Conservation (phyloP, 2,329 filamentous ascomycete genomes). For the Pseudogymnoascus pannorum region DNA sequence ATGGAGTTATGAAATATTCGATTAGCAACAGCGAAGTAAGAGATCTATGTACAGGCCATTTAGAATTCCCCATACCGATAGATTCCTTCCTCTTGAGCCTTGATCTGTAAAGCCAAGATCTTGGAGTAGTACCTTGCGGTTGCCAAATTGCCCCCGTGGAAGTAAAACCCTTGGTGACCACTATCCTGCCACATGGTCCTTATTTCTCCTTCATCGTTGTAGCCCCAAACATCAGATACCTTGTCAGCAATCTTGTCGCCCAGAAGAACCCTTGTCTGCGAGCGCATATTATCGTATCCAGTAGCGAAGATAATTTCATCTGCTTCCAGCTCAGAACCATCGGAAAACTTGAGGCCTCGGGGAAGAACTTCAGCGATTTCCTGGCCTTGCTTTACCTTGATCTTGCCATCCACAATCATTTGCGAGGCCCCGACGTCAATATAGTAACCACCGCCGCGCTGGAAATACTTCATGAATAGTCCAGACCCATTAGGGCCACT, state of each 20-base stretch:
- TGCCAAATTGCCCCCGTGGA: conserved; percentile 44
- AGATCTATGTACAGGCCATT: too few species aligned
- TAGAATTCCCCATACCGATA: too few species aligned
- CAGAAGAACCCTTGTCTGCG: conserved; percentile 40
- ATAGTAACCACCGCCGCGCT: conserved; percentile 53
- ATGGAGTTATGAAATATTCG: too few species aligned
- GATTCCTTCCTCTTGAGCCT: conserved; percentile 36
- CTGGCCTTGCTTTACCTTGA: conserved; percentile 43
- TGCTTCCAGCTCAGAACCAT: conserved; percentile 40
- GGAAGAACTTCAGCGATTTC: conserved; percentile 38
- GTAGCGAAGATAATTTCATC: conserved; percentile 46
- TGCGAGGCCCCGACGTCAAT: conserved; percentile 48
- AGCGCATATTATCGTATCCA: conserved; percentile 48
- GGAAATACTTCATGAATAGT: conserved; percentile 51
- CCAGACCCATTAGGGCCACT: conserved; percentile 47
- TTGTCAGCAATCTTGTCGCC: conserved; percentile 43
- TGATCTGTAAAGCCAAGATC: conserved; percentile 42
- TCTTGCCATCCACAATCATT: conserved; percentile 46
- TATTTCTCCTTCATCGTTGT: conserved; percentile 42
- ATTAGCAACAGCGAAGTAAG: too few species aligned
- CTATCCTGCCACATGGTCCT: conserved; percentile 38
- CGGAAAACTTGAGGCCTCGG: conserved; percentile 32
- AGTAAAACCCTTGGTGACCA: conserved; percentile 44
- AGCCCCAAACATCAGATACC: conserved; percentile 41
- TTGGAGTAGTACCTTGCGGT: conserved; percentile 41